Evolutionary conservation across 2,329 filamentous ascomycete species (phyloP).

Genomic region (Neopestalotiopsis rosae): DNA sequence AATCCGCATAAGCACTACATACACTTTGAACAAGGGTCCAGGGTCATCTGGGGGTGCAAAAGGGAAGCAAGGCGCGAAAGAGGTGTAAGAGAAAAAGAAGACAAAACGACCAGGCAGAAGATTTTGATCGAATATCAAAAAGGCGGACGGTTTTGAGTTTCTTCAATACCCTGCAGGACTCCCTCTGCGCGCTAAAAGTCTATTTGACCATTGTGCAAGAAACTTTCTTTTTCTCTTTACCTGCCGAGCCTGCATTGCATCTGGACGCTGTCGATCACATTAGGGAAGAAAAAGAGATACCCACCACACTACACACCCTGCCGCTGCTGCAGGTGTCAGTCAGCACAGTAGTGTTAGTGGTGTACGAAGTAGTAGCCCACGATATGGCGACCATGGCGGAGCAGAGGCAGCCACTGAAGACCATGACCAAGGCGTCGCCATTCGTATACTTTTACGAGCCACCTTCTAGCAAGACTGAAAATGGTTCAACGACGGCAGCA

Average conservation of each 20-base stretch:
- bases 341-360: too few species aligned
- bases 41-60: neutral
- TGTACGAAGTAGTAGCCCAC: too few species aligned
- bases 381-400: conserved; percentile 16
- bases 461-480: too few species aligned
- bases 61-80: neutral
- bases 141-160: neutral
- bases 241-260: neutral
- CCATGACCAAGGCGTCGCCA: conserved; percentile 34
- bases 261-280: neutral
- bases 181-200: neutral
- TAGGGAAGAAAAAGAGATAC: neutral
- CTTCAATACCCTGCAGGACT: neutral
- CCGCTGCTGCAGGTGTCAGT: neutral
- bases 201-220: neutral
- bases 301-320: neutral
- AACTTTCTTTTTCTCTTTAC: neutral
- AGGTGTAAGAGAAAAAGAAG: neutral
- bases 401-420: conserved; percentile 25
- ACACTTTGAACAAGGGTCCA: neutral
- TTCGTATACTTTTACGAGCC: conserved; percentile 35
- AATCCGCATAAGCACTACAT: neutral
- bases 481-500: neutral
- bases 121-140: neutral
- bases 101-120: neutral